Percentiles rank a stretch among this genome's conserved stretches.
These are phyloP conservation scores for Bipolaris cookei DNA, from an alignment of 2,329 filamentous ascomycete genomes.

Conservation along the genomic window DNA sequence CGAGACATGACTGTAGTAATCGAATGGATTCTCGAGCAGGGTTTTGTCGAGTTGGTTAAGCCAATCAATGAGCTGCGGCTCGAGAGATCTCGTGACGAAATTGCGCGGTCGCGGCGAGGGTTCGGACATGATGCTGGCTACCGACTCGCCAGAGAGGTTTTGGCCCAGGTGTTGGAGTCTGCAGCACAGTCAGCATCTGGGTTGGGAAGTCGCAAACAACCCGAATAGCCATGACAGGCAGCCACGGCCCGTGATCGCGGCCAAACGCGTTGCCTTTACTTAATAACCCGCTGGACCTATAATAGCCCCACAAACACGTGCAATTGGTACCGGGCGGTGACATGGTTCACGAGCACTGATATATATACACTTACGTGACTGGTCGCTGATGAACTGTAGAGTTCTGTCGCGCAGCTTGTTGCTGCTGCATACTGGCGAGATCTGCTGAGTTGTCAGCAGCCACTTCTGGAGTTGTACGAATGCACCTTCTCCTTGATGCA, in stretches of 20 bases:
- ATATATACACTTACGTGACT: conserved; percentile 40
- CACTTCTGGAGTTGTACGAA: background rate
- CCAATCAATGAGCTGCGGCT: conserved; percentile 52
- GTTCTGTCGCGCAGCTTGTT: conserved; percentile 51
- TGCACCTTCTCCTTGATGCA: conserved; percentile 3
- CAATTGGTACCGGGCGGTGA: background rate
- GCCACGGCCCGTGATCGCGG: conserved; percentile 26
- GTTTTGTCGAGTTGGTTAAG: conserved; percentile 54
- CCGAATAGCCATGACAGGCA: conserved; percentile 26
- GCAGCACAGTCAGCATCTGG: conserved; percentile 14
- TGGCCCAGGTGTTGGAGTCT: conserved; percentile 44
- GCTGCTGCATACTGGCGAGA: conserved; percentile 56
- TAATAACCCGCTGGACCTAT: conserved; percentile 1
- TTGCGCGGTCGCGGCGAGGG: conserved; percentile 53
- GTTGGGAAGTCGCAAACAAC: conserved; percentile 14
- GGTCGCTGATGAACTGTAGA: conserved; percentile 43
- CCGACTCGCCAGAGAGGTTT: conserved; percentile 52
- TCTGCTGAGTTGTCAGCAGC: conserved; percentile 41
- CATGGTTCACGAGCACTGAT: background rate
- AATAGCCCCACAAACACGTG: background rate
- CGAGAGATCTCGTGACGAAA: conserved; percentile 52
- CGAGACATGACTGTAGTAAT: conserved; percentile 56
- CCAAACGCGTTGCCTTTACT: conserved; percentile 19
- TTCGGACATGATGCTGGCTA: conserved; percentile 58
- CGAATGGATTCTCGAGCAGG: conserved; percentile 56